Evolutionary conservation across 768 basidiomycete genomes (phyloP).

Genomic region (Leccinum ochraceum): DNA sequence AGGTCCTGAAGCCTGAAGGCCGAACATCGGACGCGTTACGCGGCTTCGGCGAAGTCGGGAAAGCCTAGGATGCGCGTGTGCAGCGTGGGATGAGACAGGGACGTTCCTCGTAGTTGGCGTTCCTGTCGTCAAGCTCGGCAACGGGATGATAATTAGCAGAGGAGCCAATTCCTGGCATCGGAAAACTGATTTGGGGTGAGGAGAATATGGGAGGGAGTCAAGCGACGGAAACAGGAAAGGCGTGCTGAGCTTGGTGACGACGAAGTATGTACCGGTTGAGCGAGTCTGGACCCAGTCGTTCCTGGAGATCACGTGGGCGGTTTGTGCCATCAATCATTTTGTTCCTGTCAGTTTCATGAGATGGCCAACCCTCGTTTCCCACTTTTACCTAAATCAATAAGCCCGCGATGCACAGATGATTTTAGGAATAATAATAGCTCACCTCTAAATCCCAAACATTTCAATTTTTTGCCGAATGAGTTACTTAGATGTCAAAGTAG

Average conservation of each 20-base stretch:
- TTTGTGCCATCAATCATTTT: neutral
- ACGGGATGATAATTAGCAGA: too few species aligned
- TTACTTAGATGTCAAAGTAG: neutral
- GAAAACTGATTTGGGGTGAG: too few species aligned
- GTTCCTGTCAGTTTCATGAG: neutral
- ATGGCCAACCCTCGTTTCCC: neutral
- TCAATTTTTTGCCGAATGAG: neutral
- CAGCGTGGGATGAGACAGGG: too few species aligned
- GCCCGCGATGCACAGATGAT: neutral
- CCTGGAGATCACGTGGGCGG: neutral
- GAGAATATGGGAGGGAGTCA: too few species aligned
- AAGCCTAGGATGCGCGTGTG: too few species aligned
- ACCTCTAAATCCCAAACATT: neutral
- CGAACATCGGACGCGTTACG: too few species aligned
- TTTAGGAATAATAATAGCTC: neutral
- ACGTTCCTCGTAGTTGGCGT: too few species aligned
- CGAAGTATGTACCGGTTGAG: neutral
- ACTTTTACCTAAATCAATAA: neutral
- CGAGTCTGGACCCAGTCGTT: neutral
- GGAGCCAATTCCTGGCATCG: too few species aligned
- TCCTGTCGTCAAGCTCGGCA: too few species aligned
- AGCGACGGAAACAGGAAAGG: too few species aligned
- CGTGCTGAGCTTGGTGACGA: neutral
- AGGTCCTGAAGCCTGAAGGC: too few species aligned
- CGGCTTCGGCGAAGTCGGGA: too few species aligned